Base-by-base conservation (phyloP, 306 rosid genomes). In the Casuarina equisetifolia region DNA sequence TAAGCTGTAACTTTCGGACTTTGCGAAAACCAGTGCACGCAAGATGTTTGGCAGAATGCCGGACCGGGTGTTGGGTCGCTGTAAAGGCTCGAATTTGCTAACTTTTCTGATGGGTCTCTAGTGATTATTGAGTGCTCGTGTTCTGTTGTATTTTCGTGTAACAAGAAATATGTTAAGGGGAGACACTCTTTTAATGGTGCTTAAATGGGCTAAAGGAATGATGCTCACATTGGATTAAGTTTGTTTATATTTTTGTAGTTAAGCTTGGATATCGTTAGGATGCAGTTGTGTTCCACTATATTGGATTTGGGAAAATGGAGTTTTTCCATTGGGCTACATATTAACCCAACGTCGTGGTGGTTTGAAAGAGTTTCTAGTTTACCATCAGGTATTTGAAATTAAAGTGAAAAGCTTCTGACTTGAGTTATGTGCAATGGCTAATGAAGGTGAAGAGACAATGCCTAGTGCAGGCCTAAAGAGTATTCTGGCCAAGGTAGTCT, bases 391-490 rank as follows among this genome's bases (percentile, higher is more conserved):
- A 7, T 20, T 39, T 32, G 6, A 66, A 66, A 42, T 40, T 25
- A 39, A 32, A 66, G 6, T 6, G 16, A 66, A 63, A 5, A 40
- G 20, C 16, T 66, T 66, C 20, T 40, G 25, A 17, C 67, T 45
- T 84, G 49, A 70, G 49, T 19, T 59, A 36, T 46, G 50, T 9
- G 50, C 10, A 8, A 8, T 46, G 50, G 50, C 12, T 46, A 6
- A 48, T 48, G 13, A 39, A 58, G 83, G 84, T 39, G 16, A 45
- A 40, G 54, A 66, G 81, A 78, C 74, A 52, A 94, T 94, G 98
- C 89, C 92, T 3, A 75, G 80, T 19, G 85, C 85, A 12, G 82
- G 89, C 20, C 80, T 91, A 69, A 96, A 92, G 89, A 79, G 66
- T 62, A 69, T 92, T 75, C 16, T 96, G 80, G 78, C 78, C 0